Evolutionary conservation across 441 rosid species (phyloP), one percentile per base, ranked within the genome.

Genomic region (Bocquillonia castaneifolia): DNA sequence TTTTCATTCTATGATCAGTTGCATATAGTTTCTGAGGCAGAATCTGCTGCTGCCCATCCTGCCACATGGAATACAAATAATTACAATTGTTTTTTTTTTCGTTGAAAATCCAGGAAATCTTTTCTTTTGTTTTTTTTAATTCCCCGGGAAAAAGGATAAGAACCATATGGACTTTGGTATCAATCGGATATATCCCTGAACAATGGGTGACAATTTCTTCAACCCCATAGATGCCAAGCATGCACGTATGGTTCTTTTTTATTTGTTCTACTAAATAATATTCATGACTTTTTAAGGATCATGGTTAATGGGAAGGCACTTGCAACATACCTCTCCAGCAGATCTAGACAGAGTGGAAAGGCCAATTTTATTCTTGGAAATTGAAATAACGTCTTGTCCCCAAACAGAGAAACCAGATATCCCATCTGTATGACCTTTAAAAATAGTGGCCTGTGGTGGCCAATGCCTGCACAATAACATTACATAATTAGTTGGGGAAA

Each of bases 311-410:
- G 37, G 28, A 67, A 36, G 61, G 31, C 36, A 23, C 25, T 44
- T 15, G 8, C 68, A 54, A 76, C 79, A 8, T 89, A 93, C 98
- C 77, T 87, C 96, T 39, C 84, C 84, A 10, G 80, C 63, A 36
- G 83, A 78, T 76, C 74, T 81, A 31, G 91, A 81, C 71, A 89
- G 76, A 25, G 97, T 82, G 56, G 86, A 87, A 77, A 93, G 84
- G 69, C 96, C 97, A 23, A 93, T 87, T 81, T 87, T 93, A 66
- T 88, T 88, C 77, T 80, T 88, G 31, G 98, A 86, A 69, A 87
- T 90, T n/a, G 98, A 93, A 78, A 93, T 82, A 57, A 90, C 78
- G 70, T 93, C 98, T 71, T 89, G 86, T 58, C 98, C 92, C 94
- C 96, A 88, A 9, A 87, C 71, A 13, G 92, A 89, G 84, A 93